These are phyloP conservation scores for Blastobotrys apis DNA, from an alignment of 1,139 yeast genomes.

Conservation along the genomic window DNA sequence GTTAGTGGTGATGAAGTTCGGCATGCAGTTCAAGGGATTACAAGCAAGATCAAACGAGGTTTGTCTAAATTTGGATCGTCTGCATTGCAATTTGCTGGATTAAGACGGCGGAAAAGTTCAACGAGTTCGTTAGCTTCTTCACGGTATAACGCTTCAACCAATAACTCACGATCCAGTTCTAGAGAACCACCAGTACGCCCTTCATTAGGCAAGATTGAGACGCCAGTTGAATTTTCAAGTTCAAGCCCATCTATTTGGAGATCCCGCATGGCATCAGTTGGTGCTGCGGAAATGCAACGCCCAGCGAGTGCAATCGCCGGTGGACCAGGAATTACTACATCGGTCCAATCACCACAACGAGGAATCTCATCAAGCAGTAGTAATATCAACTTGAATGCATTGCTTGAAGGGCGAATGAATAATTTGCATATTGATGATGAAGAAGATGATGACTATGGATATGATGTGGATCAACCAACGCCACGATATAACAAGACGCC, in stretches of 20 bases:
- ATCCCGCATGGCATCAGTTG: not conserved
- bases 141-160: constrained; percentile 3
- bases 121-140: constrained; percentile 19
- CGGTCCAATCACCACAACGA: not conserved
- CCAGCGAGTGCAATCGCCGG: not conserved
- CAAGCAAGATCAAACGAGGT: constrained; percentile 58
- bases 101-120: constrained; percentile 29
- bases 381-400: constrained; percentile 25
- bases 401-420: constrained; percentile 20
- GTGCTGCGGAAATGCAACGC: not conserved
- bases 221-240: constrained; percentile 1
- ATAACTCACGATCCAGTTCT: constrained; percentile 18
- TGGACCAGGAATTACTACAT: not conserved
- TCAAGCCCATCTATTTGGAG: constrained; percentile 1
- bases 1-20: constrained; percentile 68
- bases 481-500: not conserved
- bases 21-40: constrained; percentile 76
- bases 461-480: constrained; percentile 7
- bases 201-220: not conserved
- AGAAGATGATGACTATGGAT: constrained; percentile 12
- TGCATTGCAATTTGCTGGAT: constrained; percentile 46
- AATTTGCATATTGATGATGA: constrained; percentile 2
- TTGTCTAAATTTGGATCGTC: constrained; percentile 42
- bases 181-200: constrained; percentile 15
- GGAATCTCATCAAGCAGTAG: constrained; percentile 16